phyloP scores from a whole-genome alignment of 1,139 yeast genomes.

The Pichia sp. region DNA sequence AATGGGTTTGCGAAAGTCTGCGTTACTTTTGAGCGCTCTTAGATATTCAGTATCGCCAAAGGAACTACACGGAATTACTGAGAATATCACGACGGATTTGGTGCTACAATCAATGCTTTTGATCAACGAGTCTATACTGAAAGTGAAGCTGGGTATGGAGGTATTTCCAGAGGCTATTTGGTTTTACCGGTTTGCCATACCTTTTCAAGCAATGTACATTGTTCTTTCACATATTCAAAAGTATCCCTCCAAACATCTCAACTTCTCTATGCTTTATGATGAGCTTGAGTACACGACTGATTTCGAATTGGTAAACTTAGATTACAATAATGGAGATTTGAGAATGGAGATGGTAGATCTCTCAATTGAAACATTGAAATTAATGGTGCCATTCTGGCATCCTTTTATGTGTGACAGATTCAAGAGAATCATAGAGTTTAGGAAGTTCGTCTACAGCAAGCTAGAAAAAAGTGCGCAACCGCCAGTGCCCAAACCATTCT shows the following conservation, averaged over 20 bases:
- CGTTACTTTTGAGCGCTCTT: conserved; percentile 15
- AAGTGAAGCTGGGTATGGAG: conserved; percentile 13
- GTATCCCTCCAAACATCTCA: conserved; percentile 11
- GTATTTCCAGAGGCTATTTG: conserved; percentile 12
- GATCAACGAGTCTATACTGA: conserved; percentile 19
- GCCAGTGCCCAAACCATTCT: no score
- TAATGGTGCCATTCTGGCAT: conserved; percentile 14
- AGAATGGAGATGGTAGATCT: conserved; percentile 11
- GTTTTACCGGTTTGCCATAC: conserved; percentile 19
- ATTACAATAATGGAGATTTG: conserved; percentile 13
- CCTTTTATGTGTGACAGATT: conserved; percentile 11
- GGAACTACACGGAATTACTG: conserved; percentile 1
- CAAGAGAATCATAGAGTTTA: conserved; percentile 14
- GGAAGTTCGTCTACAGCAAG: conserved; percentile 8
- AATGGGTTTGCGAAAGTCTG: conserved; percentile 17
- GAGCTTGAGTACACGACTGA: conserved; percentile 13
- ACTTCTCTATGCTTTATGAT: conserved; percentile 10
- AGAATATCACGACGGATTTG: conserved; percentile 12
- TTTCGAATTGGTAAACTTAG: conserved; percentile 6
- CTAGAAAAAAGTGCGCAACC: no score
- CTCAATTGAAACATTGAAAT: conserved; percentile 8
- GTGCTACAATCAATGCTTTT: conserved; percentile 17
- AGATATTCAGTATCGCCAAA: conserved; percentile 8
- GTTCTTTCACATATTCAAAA: conserved; percentile 16
- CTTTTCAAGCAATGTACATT: conserved; percentile 20